Evolutionary conservation across 2,329 filamentous ascomycete species (phyloP), one percentile per base, ranked within the genome.

Genomic region (Calonectria pteridis): DNA sequence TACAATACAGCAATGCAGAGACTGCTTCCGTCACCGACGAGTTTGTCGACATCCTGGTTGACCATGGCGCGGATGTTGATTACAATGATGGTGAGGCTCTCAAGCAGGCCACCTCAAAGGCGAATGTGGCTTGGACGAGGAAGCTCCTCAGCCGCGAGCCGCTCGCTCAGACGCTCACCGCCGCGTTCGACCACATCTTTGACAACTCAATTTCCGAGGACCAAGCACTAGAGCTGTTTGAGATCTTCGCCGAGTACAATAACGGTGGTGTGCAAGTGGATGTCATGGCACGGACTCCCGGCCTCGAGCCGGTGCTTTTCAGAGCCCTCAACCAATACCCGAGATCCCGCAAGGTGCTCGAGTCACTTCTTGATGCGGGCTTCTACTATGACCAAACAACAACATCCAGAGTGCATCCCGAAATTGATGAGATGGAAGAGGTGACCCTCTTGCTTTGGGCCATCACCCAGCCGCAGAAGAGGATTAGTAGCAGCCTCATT

Each of bases 381-480:
- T 91, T 89, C 73, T 92, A 92, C 77, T 85, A 92, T 71, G 90
- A 93, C 71, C 89, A 92, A 76, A 85, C 85, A 2, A 86, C 82
- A 3, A 84, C 77, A 0, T 85, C 82, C 67, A 84, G 82, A 3
- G 84, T 90, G 2, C 83, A 89, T 69, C 83, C 87, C 0, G 85
- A 87, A 14, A 73, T 87, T 0, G 86, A 88, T 2, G 88, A 89
- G 43, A 84, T 86, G 4, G 92, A 94, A 80, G 83, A 86, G 13
- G 86, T 92, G 55, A 90, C 89, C 2, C 84, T 92, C 2, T 83
- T 94, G 10, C 84, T 89, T 65, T 94, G 92, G 92, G 88, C 90
- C 0, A 85, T 94, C 66, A 83, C 90, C 9, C 91, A 93, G 75
- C 90, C 90, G 0, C 90, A 92, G 75, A 93, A 93, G 81, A 88